Evolutionary conservation across 768 basidiomycete species (phyloP).

Genomic region (Tylopilus plumbeoviolaceoides): DNA sequence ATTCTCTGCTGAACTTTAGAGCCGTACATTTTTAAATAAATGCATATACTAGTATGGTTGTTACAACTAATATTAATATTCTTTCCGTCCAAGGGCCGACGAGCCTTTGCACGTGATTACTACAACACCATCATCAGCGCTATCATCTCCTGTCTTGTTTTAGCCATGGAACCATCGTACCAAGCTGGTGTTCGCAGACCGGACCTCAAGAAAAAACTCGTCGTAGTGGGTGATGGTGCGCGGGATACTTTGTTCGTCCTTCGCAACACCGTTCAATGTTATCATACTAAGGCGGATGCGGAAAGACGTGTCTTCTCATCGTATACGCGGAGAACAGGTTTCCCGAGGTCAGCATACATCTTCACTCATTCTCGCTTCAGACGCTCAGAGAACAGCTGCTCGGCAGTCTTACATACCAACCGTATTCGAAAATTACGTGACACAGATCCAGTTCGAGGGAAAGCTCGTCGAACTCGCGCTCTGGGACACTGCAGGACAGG

Average conservation of each 20-base stretch:
- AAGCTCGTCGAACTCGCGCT: slow-evolving; percentile 93
- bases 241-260: slow-evolving; percentile 28
- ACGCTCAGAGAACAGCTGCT: slow-evolving; percentile 16
- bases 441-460: slow-evolving; percentile 79
- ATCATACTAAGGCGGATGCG: slow-evolving; percentile 63
- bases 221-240: slow-evolving; percentile 85
- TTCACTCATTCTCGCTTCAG: slow-evolving; percentile 4
- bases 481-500: slow-evolving; percentile 97
- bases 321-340: slow-evolving; percentile 96
- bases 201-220: slow-evolving; percentile 82
- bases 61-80: no score
- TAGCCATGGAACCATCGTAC: slow-evolving; percentile 24
- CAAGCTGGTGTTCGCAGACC: slow-evolving; percentile 47
- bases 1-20: no score
- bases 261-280: slow-evolving; percentile 24
- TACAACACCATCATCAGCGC: not conserved
- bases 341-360: slow-evolving; percentile 67
- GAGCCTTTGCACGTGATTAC: slow-evolving; percentile 14
- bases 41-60: no score
- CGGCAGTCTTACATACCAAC: slow-evolving; percentile 85
- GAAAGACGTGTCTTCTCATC: slow-evolving; percentile 94
- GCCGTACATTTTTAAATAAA: no score
- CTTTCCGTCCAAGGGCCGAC: no score
- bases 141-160: not conserved
- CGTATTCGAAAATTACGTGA: slow-evolving; percentile 93